Base-by-base conservation (phyloP, 1,139 yeast species). In the Pichia terricola region DNA sequence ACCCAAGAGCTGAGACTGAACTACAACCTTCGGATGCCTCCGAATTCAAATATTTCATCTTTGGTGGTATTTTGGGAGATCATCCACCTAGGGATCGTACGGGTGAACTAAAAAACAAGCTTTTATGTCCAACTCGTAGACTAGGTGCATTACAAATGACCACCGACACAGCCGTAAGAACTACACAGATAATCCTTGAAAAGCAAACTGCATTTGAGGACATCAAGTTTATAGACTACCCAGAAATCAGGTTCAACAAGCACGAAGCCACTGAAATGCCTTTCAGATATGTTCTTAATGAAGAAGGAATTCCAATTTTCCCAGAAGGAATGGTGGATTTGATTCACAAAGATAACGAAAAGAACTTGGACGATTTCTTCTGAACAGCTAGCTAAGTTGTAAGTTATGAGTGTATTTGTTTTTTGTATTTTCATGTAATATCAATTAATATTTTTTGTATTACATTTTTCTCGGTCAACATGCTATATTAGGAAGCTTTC, bases 261-360 rank as follows among this genome's bases (percentile, higher is more conserved):
- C 78, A 84, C 59, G 97, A 91, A 63, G 84, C 95, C 5, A 88
- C 96, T 0, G 96, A 91, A 61, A 91, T 91, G 98, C 98, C 98
- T 3, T 91, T 91, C 67, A 72, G 97, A 59, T 91, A 91, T 57
- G 82, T 91, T 31, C 67, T 80, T 45, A 81, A 80, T 52, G 68
- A 65, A 3, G 57, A 73, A 2, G 78, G 77, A 3, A 72, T 73
- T 50, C 97, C 97, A 1, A 83, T 91, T 26, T 70, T 91, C 58
- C 98, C 98, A 1, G 74, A 75, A 50, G 97, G 97, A 0, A 89
- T 91, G 97, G 69, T 86, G 50, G 81, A 82, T 38, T 73, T 89
- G 61, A 89, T 91, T 57, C 81, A 82, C 58, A 75, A 75, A 54
- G 98, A 91, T 59, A 81, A 94, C 2, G 86, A 81, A 50, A 86